Conservation (phyloP, 148 eudicot species). For the Rhododendron simsii region DNA sequence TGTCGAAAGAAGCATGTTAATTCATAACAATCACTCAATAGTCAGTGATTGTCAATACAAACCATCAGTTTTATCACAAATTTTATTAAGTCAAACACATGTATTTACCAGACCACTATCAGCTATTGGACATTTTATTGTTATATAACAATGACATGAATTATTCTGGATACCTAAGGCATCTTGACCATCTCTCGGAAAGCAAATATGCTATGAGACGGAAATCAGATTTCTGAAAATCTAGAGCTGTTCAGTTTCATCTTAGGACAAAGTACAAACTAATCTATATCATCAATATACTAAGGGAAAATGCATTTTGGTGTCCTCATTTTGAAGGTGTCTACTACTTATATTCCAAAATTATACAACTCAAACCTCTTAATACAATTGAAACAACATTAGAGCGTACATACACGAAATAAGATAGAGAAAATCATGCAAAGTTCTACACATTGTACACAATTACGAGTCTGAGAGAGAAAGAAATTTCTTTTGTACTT, state of each 20-base stretch:
- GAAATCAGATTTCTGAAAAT: neutral
- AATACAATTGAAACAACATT: neutral
- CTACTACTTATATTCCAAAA: neutral
- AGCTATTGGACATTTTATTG: neutral
- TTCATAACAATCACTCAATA: neutral
- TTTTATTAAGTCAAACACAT: neutral
- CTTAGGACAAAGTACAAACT: neutral
- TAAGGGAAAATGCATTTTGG: neutral
- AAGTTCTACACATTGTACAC: neutral
- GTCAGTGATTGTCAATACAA: neutral
- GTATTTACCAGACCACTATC: neutral
- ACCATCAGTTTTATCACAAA: neutral
- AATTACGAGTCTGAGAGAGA: neutral
- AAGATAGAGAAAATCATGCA: neutral
- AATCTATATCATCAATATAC: neutral
- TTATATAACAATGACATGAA: neutral
- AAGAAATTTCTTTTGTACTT: neutral
- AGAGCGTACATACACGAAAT: neutral
- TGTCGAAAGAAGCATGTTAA: constrained; percentile 9
- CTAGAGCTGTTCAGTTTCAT: neutral
- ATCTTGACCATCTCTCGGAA: neutral
- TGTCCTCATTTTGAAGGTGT: neutral
- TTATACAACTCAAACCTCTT: neutral
- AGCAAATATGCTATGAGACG: neutral
- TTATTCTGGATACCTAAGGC: neutral